phyloP scores from a whole-genome alignment of 805 yeast species.

The Nakazawaea molendinolei region DNA sequence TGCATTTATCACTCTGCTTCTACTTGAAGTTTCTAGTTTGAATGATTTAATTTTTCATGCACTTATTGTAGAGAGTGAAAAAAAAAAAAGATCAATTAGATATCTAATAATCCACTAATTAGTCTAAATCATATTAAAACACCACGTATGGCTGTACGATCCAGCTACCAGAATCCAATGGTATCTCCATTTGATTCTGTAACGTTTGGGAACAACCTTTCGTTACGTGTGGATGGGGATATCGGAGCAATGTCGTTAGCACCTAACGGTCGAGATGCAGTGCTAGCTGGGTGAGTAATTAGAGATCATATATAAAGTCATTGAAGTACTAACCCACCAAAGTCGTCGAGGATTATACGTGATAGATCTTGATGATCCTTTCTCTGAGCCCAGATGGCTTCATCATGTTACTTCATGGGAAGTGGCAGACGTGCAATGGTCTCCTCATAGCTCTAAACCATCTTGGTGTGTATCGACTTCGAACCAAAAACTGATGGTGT shows the following conservation, averaged over 20 bases:
- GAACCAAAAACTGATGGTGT: slow-evolving; percentile 89
- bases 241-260: slow-evolving; percentile 86
- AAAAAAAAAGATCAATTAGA: too few species aligned
- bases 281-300: slow-evolving; percentile 58
- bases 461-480: slow-evolving; percentile 91
- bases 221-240: slow-evolving; percentile 84
- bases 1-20: too few species aligned
- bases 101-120: too few species aligned
- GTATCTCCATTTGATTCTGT: slow-evolving; percentile 33
- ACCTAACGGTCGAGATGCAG: slow-evolving; percentile 91
- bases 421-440: slow-evolving; percentile 98
- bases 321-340: slow-evolving; percentile 1
- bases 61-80: too few species aligned
- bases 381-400: slow-evolving; percentile 89
- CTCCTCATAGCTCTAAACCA: slow-evolving; percentile 81
- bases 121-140: too few species aligned
- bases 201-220: slow-evolving; percentile 76
- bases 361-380: slow-evolving; percentile 93
- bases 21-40: too few species aligned
- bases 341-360: slow-evolving; percentile 74
- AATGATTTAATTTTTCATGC: too few species aligned
- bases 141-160: too few species aligned
- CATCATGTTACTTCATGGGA: slow-evolving; percentile 95
- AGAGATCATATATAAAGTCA: neutral
- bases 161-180: neutral